Conservation (phyloP, 2,329 filamentous ascomycete species). For the Aspergillus jensenii region DNA sequence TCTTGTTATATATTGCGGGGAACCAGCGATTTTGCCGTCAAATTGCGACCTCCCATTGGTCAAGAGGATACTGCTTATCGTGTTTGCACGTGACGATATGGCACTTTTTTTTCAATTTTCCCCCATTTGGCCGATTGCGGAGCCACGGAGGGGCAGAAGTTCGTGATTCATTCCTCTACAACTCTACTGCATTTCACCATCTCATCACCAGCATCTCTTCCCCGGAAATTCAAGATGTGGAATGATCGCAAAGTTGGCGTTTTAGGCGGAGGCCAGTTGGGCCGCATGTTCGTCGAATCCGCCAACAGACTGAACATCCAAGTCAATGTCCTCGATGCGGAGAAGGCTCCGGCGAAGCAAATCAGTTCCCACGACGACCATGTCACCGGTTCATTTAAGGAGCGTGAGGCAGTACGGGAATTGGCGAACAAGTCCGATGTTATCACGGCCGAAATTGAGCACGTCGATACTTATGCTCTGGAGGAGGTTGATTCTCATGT, state of each 20-base stretch:
- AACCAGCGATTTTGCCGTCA: slow-evolving; percentile 9
- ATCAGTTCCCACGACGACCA: slow-evolving; percentile 74
- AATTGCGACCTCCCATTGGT: slow-evolving; percentile 14
- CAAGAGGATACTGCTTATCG: slow-evolving; percentile 21
- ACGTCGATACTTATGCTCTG: slow-evolving; percentile 85
- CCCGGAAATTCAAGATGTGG: slow-evolving; percentile 31
- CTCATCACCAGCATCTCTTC: slow-evolving; percentile 3
- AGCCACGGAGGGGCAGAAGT: slow-evolving; percentile 19
- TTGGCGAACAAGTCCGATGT: slow-evolving; percentile 77
- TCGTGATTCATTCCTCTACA: slow-evolving; percentile 9
- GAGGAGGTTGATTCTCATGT: slow-evolving; percentile 74
- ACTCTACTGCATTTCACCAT: slow-evolving; percentile 1
- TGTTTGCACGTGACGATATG: slow-evolving; percentile 22
- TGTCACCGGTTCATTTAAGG: slow-evolving; percentile 84
- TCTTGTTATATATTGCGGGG: slow-evolving; percentile 12
- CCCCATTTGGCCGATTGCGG: slow-evolving; percentile 10
- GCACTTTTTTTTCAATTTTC: slow-evolving; percentile 16
- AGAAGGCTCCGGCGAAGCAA: slow-evolving; percentile 78
- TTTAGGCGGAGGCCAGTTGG: slow-evolving; percentile 70
- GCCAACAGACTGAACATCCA: slow-evolving; percentile 75
- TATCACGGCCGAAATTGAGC: slow-evolving; percentile 92
- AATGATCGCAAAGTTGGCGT: slow-evolving; percentile 50
- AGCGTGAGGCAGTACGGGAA: slow-evolving; percentile 72
- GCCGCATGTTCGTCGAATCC: slow-evolving; percentile 91
- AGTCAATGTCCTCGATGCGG: slow-evolving; percentile 75